Base-by-base conservation (phyloP, 2,329 filamentous ascomycete species). In the Calonectria fujianensis region DNA sequence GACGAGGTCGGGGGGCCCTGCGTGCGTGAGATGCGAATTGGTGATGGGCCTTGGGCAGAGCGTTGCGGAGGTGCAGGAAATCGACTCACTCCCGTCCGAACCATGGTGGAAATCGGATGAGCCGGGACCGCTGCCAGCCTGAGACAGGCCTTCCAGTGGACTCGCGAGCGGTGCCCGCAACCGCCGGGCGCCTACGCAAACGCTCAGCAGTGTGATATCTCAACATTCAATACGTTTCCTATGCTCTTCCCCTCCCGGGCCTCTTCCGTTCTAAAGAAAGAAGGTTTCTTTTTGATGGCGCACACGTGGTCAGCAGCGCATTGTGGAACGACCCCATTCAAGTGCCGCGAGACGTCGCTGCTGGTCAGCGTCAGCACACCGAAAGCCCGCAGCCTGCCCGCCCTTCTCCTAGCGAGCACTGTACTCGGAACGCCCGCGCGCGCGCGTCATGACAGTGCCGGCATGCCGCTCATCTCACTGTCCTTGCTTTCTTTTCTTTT, bases 21-120 rank as follows among this genome's bases (percentile, higher is more conserved):
- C 31, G 66, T 61, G 57, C 57, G 57, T 63, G 32, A 63, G 57
- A 63, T 63, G 27, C 37, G 41, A 13, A 27, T 27, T 32, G 27
- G 61, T 41, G 37, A 64, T n/a, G 59, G n/a, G 24, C 24, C 35
- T 31, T 45, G 29, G n/a, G 24, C 37, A 54, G 41, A 32, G 27
- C 31, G 32, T 37, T 39, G 20, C 54, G 11, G 14, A 45, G 37
- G 8, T 11, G 27, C 16, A 41, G 14, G 59, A 68, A 29, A 63
- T 63, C 68, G 68, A 70, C 68, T 70, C 18, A 63, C 66, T 69
- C 27, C 57, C 24, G 37, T 35, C 13, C 29, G 73, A 74, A 50
- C 52, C 31, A 45, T 48, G 57, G 29, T 37, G n/a, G 65, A 63
- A 68, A 80, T 80, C 77, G 74, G 71, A 77, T 76, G 74, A 80